Evolutionary conservation across 2,329 filamentous ascomycete genomes (phyloP).

Genomic region (Ophiocordyceps robertsii): DNA sequence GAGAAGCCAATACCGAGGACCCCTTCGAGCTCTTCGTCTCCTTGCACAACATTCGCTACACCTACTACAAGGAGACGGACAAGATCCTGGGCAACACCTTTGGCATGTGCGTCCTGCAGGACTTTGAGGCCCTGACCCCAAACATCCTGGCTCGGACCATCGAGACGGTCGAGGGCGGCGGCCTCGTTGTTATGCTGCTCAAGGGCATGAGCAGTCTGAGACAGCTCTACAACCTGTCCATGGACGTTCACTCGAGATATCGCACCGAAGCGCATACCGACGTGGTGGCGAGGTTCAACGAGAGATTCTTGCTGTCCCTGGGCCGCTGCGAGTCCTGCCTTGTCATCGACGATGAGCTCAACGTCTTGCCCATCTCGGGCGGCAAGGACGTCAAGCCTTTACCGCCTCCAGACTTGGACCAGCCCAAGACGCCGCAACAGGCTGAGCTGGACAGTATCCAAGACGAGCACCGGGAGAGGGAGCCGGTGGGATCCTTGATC

Average conservation of each 20-base stretch:
- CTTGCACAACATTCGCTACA: conserved; percentile 93
- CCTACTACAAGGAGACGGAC: conserved; percentile 99
- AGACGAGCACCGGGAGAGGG: conserved; percentile 70
- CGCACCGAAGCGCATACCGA: conserved; percentile 92
- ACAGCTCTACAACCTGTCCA: conserved; percentile 89
- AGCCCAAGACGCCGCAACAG: conserved; percentile 56
- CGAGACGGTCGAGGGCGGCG: conserved; percentile 94
- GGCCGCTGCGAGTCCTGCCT: conserved; percentile 92
- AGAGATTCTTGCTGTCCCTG: conserved; percentile 88
- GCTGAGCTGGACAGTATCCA: conserved; percentile 78
- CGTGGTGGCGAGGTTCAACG: conserved; percentile 92
- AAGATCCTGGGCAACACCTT: conserved; percentile 98
- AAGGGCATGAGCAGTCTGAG: conserved; percentile 97
- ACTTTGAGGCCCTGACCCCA: conserved; percentile 96
- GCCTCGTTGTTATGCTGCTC: conserved; percentile 75
- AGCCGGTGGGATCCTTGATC: conserved; percentile 74
- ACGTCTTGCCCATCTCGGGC: conserved; percentile 91
- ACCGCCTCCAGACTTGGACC: conserved; percentile 60
- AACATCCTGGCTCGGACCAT: conserved; percentile 90
- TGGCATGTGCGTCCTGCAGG: conserved; percentile 95
- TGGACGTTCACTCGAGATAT: conserved; percentile 96
- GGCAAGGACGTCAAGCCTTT: conserved; percentile 79
- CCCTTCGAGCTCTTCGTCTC: conserved; percentile 96
- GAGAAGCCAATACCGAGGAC: conserved; percentile 85
- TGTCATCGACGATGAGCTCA: conserved; percentile 94